A percentile compares a stretch with the other conserved stretches of the same genome.
Conservation (phyloP, 306 rosid genomes). For the Notholithocarpus densiflorus region DNA sequence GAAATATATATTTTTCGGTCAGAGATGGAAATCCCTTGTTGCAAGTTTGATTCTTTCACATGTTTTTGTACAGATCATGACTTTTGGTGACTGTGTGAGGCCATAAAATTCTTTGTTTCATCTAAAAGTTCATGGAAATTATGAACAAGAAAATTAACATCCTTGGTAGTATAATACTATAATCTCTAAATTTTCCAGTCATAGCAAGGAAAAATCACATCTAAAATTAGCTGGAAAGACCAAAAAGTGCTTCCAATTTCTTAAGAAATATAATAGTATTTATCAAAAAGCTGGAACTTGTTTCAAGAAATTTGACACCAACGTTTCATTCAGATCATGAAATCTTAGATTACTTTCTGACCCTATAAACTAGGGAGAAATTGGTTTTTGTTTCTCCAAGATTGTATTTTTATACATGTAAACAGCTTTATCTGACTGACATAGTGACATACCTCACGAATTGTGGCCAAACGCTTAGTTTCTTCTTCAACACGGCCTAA, state of each 20-base stretch:
- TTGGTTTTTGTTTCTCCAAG: background rate
- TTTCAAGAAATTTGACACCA: background rate
- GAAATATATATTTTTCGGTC: background rate
- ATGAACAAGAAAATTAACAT: background rate
- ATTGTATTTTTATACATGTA: background rate
- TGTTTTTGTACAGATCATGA: conserved; percentile 12
- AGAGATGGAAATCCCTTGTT: too few relatives aligned
- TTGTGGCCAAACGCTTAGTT: conserved; percentile 84
- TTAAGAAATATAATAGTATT: background rate
- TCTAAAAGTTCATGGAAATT: background rate
- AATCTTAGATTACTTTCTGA: background rate
- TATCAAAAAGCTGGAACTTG: background rate
- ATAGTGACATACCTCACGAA: conserved; percentile 72
- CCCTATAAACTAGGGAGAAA: background rate
- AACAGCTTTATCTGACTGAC: background rate
- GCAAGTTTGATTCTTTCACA: background rate
- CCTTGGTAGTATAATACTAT: background rate
- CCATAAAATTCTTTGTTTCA: background rate
- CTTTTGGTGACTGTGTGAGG: background rate
- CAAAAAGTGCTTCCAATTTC: background rate
- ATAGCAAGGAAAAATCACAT: background rate
- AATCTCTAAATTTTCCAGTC: background rate
- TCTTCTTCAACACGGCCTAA: conserved; percentile 94
- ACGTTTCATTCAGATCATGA: background rate
- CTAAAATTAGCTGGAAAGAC: background rate